Percentiles rank a stretch among this genome's conserved stretches.
phyloP scores from a whole-genome alignment of 768 basidiomycete genomes.

The Rhodotorula diobovata region DNA sequence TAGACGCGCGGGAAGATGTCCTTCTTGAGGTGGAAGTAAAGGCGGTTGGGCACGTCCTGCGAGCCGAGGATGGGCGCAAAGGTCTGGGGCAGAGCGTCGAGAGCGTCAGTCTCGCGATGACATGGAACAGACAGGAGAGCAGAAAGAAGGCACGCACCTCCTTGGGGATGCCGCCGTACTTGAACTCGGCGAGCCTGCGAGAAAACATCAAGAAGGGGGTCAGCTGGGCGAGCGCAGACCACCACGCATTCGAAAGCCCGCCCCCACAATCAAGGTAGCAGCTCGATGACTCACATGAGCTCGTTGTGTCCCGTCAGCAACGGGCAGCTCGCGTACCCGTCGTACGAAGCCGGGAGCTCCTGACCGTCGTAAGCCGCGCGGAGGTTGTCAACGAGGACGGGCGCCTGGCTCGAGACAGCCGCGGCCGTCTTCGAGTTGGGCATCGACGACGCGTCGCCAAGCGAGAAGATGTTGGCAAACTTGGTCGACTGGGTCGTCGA shows the following conservation, averaged over 20 bases:
- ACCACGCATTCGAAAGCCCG: no score
- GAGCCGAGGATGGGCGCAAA: constrained; percentile 61
- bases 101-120: no score
- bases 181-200: constrained; percentile 74
- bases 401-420: constrained; percentile 84
- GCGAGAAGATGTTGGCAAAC: constrained; percentile 75
- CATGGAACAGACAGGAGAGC: neutral
- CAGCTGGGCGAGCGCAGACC: neutral
- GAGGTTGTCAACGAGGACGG: constrained; percentile 84
- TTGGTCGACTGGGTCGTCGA: constrained; percentile 78
- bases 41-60: constrained; percentile 48
- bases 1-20: constrained; percentile 70
- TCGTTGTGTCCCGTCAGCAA: constrained; percentile 47
- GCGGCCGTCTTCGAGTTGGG: constrained; percentile 97
- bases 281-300: constrained; percentile 48
- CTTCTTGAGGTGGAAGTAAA: constrained; percentile 87
- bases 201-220: neutral
- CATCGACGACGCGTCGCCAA: constrained; percentile 87
- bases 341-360: no score
- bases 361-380: constrained; percentile 70
- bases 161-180: constrained; percentile 80
- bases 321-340: constrained; percentile 54
- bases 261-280: neutral
- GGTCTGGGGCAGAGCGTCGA: constrained; percentile 46
- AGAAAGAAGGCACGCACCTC: constrained; percentile 49